Base-by-base conservation (phyloP, 805 yeast species). In the Cyberlindnera mycetangii region DNA sequence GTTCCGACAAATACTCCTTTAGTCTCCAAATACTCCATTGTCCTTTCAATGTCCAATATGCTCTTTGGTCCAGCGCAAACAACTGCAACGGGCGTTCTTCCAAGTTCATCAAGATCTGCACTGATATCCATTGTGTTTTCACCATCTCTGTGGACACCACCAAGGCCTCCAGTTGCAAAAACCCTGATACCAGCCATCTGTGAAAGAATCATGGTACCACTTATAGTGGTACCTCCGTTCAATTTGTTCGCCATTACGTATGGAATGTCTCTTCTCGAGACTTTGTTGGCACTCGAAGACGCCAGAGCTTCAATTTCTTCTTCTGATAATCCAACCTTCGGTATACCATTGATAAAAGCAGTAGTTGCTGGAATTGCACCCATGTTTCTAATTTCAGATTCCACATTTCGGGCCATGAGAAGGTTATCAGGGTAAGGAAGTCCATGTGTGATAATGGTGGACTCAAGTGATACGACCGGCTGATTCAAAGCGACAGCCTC, bases 21-120 rank as follows among this genome's bases (percentile, higher is more conserved):
- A 0, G 97, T 89, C 62, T 89, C 97, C 42, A 89, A 69, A 58
- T 83, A 87, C 61, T 89, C 97, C 74, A 88, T 71, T 0, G 97
- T 89, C 50, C 84, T 72, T 9, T 75, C 79, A 43, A 89, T 83
- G 56, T 89, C 97, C 44, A 89, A 67, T 41, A 89, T 88, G 31
- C 89, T 80, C 60, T 89, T 89, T 2, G 96, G 96, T 0, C 97
- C 97, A 7, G 95, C 82, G 60, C 96, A 89, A 9, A 89, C 90
- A n/a, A 89, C 96, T 0, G 89, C 81, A 1, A 89, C 89, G 0
- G 90, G 87, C 0, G 96, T 89, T 45, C 81, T 72, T 1, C 89
- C 83, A 42, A 89, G 69, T 59, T 89, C 97, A 39, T 88, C 90
- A 50, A 89, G 72, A 63, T 89, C 97, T 2, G 96, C 95, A 55